Percentiles rank a stretch among this genome's conserved stretches.
phyloP scores from a whole-genome alignment of 208 protist genomes.

The Trypanosoma grayi region DNA sequence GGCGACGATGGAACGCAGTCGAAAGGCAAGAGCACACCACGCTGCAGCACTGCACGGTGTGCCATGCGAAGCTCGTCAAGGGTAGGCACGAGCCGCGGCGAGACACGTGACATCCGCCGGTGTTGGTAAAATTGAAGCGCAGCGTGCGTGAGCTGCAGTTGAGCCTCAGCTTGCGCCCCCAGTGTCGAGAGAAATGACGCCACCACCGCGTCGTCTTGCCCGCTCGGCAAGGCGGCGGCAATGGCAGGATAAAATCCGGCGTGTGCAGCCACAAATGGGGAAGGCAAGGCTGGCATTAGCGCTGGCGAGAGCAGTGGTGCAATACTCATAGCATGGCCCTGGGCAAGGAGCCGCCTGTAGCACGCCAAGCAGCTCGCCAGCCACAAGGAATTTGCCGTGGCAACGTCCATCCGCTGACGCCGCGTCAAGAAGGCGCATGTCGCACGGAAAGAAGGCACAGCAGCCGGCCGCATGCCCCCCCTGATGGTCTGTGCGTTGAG shows the following conservation, averaged over 20 bases:
- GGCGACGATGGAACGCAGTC: slow-evolving; percentile 74
- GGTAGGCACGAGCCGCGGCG: slow-evolving; percentile 20
- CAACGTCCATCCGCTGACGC: slow-evolving; percentile 39
- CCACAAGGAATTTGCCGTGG: slow-evolving; percentile 21
- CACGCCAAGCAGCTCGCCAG: slow-evolving; percentile 24
- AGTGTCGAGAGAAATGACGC: slow-evolving; percentile 1
- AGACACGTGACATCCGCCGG: slow-evolving; percentile 17
- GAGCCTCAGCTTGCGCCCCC: slow-evolving; percentile 13
- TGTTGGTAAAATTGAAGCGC: slow-evolving; percentile 43
- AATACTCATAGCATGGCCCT: slow-evolving; percentile 11
- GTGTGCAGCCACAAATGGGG: slow-evolving; percentile 25
- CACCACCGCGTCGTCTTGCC: background rate
- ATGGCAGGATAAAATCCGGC: slow-evolving; percentile 26
- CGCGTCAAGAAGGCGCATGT: slow-evolving; percentile 52
- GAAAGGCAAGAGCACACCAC: slow-evolving; percentile 59
- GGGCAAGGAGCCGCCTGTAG: slow-evolving; percentile 35
- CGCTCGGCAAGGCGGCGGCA: slow-evolving; percentile 17
- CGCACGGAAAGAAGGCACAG: slow-evolving; percentile 42
- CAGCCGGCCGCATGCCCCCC: slow-evolving; percentile 43
- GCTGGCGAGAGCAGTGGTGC: slow-evolving; percentile 32
- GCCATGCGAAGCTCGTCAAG: slow-evolving; percentile 36
- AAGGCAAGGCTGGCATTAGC: slow-evolving; percentile 31
- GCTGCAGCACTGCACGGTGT: slow-evolving; percentile 59
- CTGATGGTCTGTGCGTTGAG: slow-evolving; percentile 70
- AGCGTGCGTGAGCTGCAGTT: slow-evolving; percentile 33